Base-by-base conservation (phyloP, 78 protist species). In the Dictyostelium brefeldianum region DNA sequence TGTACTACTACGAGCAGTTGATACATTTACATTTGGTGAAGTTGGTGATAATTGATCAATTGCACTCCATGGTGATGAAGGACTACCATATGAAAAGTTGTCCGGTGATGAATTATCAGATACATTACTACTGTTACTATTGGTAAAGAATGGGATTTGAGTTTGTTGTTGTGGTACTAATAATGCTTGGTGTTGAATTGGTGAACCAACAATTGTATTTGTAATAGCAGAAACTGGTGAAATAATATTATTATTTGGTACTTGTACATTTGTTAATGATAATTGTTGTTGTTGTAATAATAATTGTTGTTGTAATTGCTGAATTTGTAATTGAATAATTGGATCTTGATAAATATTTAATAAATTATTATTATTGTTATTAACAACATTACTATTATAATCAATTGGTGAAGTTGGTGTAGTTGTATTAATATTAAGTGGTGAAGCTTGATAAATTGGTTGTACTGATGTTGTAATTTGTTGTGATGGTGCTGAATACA, bases 21-120 rank as follows among this genome's bases (percentile, higher is more conserved):
- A 62, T 7, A 17, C 12, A 62, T 10, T 62, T 62, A 31, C 43
- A 62, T 62, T 62, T 29, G 75, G 75, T 31, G 75, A 67, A 17
- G 48, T 5, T 67, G 75, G 75, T 5, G 75, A 67, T 9, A 10
- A 31, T 25, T 67, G 41, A 29, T 41, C 12, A 14, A 4, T 14
- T 31, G 75, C 29, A 20, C 43, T 25, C 22, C 70, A 4, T 11
- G 75, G 75, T 25, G 75, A 67, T 4, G 75, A 67, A 29, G 75
- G 75, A 31, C 27, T 67, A 27, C 48, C 75, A 67, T 67, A 67
- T 67, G 75, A 67, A 67, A 67, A 67, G 31, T 25, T 67, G 14
- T 67, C 75, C 4, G 75, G 75, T 15, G 75, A 67, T 15, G 75
- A 67, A 7, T 31, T 67, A 67, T 67, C 75, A 31, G 75, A 67